Base-by-base conservation (phyloP, 2,329 filamentous ascomycete species). In the Drechslerella dactyloides region DNA sequence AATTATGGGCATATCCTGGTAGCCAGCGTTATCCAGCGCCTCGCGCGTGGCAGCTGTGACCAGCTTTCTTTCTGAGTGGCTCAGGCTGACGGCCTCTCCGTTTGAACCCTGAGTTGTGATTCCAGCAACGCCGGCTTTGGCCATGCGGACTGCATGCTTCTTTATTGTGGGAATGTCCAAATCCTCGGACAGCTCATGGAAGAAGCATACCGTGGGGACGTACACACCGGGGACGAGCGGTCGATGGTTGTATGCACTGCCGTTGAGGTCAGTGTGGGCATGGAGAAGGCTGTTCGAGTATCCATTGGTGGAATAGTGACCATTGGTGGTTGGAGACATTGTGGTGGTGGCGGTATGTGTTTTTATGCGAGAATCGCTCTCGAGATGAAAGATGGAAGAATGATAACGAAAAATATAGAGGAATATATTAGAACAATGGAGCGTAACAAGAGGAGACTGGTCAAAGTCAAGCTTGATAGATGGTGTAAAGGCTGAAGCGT, bases 51-150 rank as follows among this genome's bases (percentile, higher is more conserved):
- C 89, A 77, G 83, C 83, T 17, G 90, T 93, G 74, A 94, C 88
- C 33, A 86, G 85, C 53, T 86, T 80, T 79, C 92, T 92, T 81
- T 96, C 91, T 73, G 88, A 85, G 50, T 86, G 85, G 60, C 89
- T 90, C 77, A 93, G 88, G 82, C 96, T 91, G 63, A 91, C 89
- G 23, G 91, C 91, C 82, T 96, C 91, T 72, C 91, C 91, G 80
- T 96, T 96, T 75, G 91, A 96, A 73, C 92, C 91, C 89, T 94
- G 91, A 75, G 89, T 89, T 48, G 94, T 90, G 24, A 96, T 84
- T 37, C 91, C 91, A 53, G 88, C 90, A 10, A 96, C 86, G 7
- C 92, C 92, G 66, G 87, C 89, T 78, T 87, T 83, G 42, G 88
- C 89, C 53, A 96, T 86, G 53, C 91, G 88, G 75, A 90, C 86